Evolutionary conservation across 352 stramenopile genomes (phyloP), one percentile per base, ranked within the genome.

Genomic region (Peronospora belbahrii): DNA sequence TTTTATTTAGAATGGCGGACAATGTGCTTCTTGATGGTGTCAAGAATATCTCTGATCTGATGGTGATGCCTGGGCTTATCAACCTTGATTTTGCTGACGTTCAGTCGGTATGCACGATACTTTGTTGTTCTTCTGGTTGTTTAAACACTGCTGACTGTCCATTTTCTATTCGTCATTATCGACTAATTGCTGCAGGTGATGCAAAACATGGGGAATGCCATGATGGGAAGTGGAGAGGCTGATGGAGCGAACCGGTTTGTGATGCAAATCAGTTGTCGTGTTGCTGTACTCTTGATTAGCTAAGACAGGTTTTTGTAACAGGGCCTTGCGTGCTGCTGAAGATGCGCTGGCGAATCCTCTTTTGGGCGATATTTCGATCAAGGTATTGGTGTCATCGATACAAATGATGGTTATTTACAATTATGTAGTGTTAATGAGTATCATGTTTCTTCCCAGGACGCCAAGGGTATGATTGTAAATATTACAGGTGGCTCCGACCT

Each of bases 401-500:
- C 39, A 14, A 33, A 8, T 15, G 38, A 35, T 18, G n/a, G 9
- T 8, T 30, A 10, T 32, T 11, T 25, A n/a, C 13, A 31, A 11
- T 22, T 38, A 7, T 1, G 23, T 14, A 13, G 13, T 32, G 35
- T 18, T 43, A 30, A 42, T 27, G 18, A 18, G 23, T 30, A 15
- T 41, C 11, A 3, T 19, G 39, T 44, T 13, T 28, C 20, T 49
- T 41, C 36, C 10, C 49, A 84, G 69, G 80, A 88, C 31, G 86
- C 86, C 35, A 95, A 95, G 66, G 89, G 93, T 19, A 84, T 98
- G 71, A 77, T 98, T 39, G 85, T 98, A 38, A 97, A 97, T 61
- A 97, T 98, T 54, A 96, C 86, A 5, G 93, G 93, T 14, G 89
- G 91, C 31, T 78, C 81, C 11, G 93, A 98, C 55, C 66, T 98